Conservation (phyloP, 2,329 filamentous ascomycete species). For the Scedosporium aurantiacum region DNA sequence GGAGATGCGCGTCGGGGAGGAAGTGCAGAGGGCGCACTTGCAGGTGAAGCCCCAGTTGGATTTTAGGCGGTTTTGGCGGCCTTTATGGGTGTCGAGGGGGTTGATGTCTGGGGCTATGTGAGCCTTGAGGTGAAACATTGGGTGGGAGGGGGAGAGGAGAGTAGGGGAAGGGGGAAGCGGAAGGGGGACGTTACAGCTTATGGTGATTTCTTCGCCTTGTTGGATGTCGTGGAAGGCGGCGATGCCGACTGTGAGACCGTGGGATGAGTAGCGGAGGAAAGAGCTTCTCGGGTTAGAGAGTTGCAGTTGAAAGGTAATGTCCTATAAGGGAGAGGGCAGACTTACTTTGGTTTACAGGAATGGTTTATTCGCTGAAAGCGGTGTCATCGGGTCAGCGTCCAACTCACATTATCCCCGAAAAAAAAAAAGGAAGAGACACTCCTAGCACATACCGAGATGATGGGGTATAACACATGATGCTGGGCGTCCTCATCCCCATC, state of each 20-base stretch:
- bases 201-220: constrained; percentile 7
- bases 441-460: constrained; percentile 1
- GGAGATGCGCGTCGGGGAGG: neutral
- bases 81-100: neutral
- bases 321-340: neutral
- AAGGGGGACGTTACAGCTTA: constrained; percentile 4
- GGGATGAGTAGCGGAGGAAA: constrained; percentile 4
- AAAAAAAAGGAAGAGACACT: neutral
- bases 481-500: neutral
- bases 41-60: constrained; percentile 6
- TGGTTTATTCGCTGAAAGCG: constrained; percentile 4
- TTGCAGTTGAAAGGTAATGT: neutral
- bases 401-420: neutral
- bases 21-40: constrained; percentile 6
- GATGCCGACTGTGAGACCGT: constrained; percentile 3
- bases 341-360: constrained; percentile 8
- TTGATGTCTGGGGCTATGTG: neutral
- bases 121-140: too few relatives aligned
- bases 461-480: neutral
- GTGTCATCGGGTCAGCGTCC: neutral
- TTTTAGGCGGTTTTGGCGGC: neutral
- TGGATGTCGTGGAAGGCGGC: constrained; percentile 4
- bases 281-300: neutral
- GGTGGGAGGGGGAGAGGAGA: neutral
- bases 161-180: neutral